phyloP scores from a whole-genome alignment of 108 stramenopile species.

The Cyclotella choctawhatcheeana region DNA sequence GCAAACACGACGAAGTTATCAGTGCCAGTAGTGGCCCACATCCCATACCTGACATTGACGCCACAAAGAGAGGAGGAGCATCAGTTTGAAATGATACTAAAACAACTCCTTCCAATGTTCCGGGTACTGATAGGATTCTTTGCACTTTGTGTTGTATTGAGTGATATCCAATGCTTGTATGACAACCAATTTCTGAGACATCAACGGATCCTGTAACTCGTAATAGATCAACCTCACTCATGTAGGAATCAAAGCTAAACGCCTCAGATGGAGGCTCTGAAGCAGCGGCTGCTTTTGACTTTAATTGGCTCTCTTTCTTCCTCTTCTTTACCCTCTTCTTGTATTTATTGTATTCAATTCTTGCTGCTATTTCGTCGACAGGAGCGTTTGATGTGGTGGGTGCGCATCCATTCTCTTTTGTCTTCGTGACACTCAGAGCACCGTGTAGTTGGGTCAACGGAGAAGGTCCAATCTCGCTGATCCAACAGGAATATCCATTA shows the following conservation, averaged over 20 bases:
- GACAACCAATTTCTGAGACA: slow-evolving; percentile 6
- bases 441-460: not conserved
- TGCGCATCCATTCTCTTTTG: not conserved
- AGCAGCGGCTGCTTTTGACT: not conserved
- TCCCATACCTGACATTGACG: slow-evolving; percentile 30
- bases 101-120: slow-evolving; percentile 23
- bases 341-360: slow-evolving; percentile 7
- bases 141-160: not conserved
- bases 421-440: not conserved
- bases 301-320: slow-evolving; percentile 1
- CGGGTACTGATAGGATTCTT: not conserved
- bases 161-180: slow-evolving; percentile 18
- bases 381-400: not conserved
- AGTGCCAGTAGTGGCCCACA: slow-evolving; percentile 42
- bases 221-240: not conserved
- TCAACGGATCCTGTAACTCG: slow-evolving; percentile 6
- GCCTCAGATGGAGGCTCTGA: not conserved
- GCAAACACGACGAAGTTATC: slow-evolving; percentile 7
- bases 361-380: not conserved
- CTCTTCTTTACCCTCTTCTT: slow-evolving; percentile 11
- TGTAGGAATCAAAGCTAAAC: not conserved
- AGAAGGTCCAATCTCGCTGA: slow-evolving; percentile 15
- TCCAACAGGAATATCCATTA: slow-evolving; percentile 14
- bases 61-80: slow-evolving; percentile 35
- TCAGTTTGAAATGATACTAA: slow-evolving; percentile 29